Conservation (phyloP, 164 flowering plant genomes). For the Tetrastigma voinierianum region DNA sequence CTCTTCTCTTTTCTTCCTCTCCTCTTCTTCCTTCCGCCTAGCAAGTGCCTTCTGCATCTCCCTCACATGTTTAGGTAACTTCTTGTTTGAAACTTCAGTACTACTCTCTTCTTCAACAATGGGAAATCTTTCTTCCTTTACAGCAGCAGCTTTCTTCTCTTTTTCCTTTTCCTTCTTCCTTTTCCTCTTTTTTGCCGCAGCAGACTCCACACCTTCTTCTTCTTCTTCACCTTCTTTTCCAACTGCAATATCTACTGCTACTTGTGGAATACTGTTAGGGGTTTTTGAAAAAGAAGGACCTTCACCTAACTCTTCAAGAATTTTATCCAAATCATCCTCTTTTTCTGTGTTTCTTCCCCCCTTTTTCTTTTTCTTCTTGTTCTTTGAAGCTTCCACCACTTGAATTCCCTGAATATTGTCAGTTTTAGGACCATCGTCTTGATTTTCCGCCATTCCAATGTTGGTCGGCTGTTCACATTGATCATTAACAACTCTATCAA, state of each 20-base stretch:
- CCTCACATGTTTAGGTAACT: conserved; percentile 86
- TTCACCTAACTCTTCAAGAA: conserved; percentile 93
- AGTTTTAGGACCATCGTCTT: conserved; percentile 15
- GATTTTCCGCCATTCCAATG: no score
- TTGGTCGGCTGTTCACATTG: conserved; percentile 4
- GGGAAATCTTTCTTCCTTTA: conserved; percentile 34
- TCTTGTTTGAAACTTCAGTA: conserved; percentile 66
- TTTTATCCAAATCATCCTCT: conserved; percentile 90
- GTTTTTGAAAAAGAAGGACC: conserved; percentile 42
- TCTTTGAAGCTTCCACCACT: conserved; percentile 51
- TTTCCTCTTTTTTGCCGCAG: conserved; percentile 91
- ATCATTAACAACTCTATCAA: conserved; percentile 61
- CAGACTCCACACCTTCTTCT: conserved; percentile 65
- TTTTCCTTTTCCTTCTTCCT: conserved; percentile 87
- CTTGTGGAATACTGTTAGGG: conserved; percentile 19
- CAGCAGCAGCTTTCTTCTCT: conserved; percentile 55
- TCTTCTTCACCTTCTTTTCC: conserved; percentile 63
- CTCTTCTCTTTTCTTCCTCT: conserved; percentile 79
- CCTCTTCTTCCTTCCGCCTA: conserved; percentile 81
- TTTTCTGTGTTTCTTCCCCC: conserved; percentile 86
- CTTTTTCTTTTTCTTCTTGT: conserved; percentile 90
- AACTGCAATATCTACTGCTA: conserved; percentile 26
- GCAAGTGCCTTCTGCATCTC: conserved; percentile 97
- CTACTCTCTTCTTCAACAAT: conserved; percentile 43
- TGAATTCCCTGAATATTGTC: conserved; percentile 14